Evolutionary conservation across 768 basidiomycete genomes (phyloP).

Genomic region (Boletus vermiculosoides): DNA sequence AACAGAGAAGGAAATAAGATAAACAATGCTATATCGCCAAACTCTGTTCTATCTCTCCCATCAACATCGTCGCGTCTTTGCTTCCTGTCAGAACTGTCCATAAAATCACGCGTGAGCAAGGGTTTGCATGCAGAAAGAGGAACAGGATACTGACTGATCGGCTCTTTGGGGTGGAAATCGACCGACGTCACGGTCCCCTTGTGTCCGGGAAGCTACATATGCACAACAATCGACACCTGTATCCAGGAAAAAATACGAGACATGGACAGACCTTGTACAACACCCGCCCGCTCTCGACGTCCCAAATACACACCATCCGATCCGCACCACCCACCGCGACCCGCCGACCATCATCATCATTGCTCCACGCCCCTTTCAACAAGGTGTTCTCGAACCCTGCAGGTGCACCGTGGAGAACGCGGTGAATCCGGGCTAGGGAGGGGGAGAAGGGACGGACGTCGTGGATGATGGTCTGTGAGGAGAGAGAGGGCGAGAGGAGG

Average conservation of each 20-base stretch:
- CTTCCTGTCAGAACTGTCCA: conserved; percentile 80
- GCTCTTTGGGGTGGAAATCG: conserved; percentile 95
- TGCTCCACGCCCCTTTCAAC: conserved; percentile 85
- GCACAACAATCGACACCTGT: not conserved
- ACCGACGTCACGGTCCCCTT: conserved; percentile 95
- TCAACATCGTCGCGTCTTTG: conserved; percentile 89
- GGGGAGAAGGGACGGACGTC: conserved; percentile 94
- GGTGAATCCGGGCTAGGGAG: conserved; percentile 76
- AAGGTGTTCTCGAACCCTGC: conserved; percentile 93
- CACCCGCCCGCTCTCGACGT: conserved; percentile 72
- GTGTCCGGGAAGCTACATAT: conserved; percentile 83
- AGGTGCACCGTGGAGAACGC: conserved; percentile 77
- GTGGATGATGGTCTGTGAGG: conserved; percentile 85
- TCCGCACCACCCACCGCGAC: conserved; percentile 91
- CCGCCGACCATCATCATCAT: conserved; percentile 74
- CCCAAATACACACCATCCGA: conserved; percentile 84
- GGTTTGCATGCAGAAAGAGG: not conserved
- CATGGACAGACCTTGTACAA: conserved; percentile 66
- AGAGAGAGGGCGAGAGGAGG: conserved; percentile 88
- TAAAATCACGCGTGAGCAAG: conserved; percentile 4
- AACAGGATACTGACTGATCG: conserved; percentile 67
- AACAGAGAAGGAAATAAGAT: not conserved
- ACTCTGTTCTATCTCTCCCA: conserved; percentile 85
- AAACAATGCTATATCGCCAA: conserved; percentile 38
- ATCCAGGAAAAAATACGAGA: not conserved